A percentile compares a stretch with the other conserved stretches of the same genome.
Conservation (phyloP, 2,329 filamentous ascomycete species). For the Metarhizium sp. region DNA sequence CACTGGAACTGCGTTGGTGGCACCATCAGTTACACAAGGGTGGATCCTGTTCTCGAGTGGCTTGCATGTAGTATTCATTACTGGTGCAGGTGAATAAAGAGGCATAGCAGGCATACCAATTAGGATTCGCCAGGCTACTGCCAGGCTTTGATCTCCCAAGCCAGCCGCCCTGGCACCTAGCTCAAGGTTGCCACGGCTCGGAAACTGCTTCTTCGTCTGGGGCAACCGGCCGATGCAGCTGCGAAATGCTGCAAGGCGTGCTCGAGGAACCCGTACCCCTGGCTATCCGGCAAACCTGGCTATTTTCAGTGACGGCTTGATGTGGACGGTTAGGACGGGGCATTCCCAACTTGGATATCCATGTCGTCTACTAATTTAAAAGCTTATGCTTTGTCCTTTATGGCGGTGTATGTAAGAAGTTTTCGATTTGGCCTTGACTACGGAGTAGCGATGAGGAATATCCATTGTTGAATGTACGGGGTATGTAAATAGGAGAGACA, state of each 20-base stretch:
- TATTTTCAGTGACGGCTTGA: not conserved
- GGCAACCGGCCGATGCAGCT: not conserved
- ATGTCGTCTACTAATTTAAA: too few species aligned
- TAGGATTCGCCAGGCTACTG: not conserved
- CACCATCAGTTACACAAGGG: too few species aligned
- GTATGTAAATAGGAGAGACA: not conserved
- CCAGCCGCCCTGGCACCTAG: not conserved
- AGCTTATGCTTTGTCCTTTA: too few species aligned
- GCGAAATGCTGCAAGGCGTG: not conserved
- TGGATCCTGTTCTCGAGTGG: too few species aligned
- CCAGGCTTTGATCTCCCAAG: not conserved
- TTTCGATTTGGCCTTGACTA: too few species aligned
- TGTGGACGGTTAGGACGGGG: not conserved
- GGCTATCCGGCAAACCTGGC: too few species aligned
- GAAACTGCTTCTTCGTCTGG: not conserved
- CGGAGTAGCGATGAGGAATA: too few species aligned
- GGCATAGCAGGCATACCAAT: not conserved
- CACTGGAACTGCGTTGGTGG: too few species aligned
- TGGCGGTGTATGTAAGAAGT: too few species aligned
- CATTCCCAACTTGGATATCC: too few species aligned
- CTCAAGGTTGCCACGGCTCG: not conserved
- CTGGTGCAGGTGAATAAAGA: too few species aligned
- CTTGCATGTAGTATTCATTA: not conserved
- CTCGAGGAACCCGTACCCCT: not conserved
- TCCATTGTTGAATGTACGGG: too few species aligned